Evolutionary conservation across 495 filamentous ascomycete genomes (phyloP).

Genomic region (Glarea lozoyensis): DNA sequence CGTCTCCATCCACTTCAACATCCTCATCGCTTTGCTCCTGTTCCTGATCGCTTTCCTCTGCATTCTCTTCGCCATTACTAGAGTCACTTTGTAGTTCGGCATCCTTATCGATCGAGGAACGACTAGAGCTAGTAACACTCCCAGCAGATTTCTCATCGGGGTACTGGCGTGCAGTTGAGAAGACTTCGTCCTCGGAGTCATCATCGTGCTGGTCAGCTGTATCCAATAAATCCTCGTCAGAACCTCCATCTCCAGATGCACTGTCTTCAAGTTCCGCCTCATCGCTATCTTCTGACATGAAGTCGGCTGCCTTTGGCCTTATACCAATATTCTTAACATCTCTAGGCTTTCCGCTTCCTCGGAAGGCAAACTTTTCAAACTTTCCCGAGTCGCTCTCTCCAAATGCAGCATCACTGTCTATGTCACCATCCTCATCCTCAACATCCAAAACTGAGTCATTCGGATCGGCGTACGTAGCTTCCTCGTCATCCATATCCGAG

Average conservation of each 20-base stretch:
- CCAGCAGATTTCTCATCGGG: slow-evolving; percentile 22
- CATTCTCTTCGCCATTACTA: slow-evolving; percentile 23
- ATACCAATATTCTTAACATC: slow-evolving; percentile 18
- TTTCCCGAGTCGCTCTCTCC: slow-evolving; percentile 51
- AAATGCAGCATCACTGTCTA: slow-evolving; percentile 55
- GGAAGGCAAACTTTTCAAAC: slow-evolving; percentile 44
- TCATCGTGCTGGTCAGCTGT: slow-evolving; percentile 21
- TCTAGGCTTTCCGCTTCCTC: slow-evolving; percentile 40
- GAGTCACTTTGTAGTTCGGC: slow-evolving; percentile 16
- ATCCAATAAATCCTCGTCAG: slow-evolving; percentile 23
- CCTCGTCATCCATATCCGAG: slow-evolving; percentile 25
- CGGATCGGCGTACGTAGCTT: slow-evolving; percentile 31
- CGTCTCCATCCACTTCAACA: slow-evolving; percentile 30
- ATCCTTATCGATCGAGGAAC: slow-evolving; percentile 25
- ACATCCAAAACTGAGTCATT: slow-evolving; percentile 34
- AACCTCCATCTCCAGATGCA: slow-evolving; percentile 13
- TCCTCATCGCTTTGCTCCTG: slow-evolving; percentile 25
- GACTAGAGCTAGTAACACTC: too few species aligned
- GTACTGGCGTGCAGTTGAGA: slow-evolving; percentile 5
- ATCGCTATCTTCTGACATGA: slow-evolving; percentile 37
- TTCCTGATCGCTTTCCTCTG: slow-evolving; percentile 23
- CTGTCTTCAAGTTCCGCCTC: slow-evolving; percentile 25
- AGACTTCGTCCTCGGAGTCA: slow-evolving; percentile 15
- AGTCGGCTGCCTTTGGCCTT: slow-evolving; percentile 39
- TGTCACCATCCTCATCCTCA: slow-evolving; percentile 40